Evolutionary conservation across 2,329 filamentous ascomycete genomes (phyloP), one percentile per base, ranked within the genome.

Genomic region (Venturia nashicola): DNA sequence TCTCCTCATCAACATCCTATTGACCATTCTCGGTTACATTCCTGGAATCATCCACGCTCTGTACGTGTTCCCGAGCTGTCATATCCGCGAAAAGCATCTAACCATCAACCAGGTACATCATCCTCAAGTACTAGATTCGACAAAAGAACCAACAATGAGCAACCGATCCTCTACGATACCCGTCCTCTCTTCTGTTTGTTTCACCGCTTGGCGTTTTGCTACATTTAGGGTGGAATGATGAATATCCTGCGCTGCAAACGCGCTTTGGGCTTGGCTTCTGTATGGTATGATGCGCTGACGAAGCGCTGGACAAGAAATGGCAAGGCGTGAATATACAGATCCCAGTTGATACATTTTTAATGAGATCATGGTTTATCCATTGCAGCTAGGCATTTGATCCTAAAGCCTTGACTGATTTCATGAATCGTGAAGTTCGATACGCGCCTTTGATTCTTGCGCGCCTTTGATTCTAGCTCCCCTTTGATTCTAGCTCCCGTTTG

Each of bases 41-140:
- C 88, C 88, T 68, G 89, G 91, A 76, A 92, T 96, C 79, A 90
- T 96, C 76, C 91, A 96, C 81, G 91, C 91, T 67, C 79, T 96
- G 80, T 96, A 85, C 68, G 85, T 83, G 48, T n/a, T 16, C 39
- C 32, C n/a, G 36, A n/a, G 14, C 23, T 18, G 44, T 27, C 16
- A 36, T 48, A 54, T 64, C 61, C 65, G 9, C 32, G 61, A 44
- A 57, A 39, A 20, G 60, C 57, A 63, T 46, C 66, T 67, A 46
- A 68, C 65, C 32, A 46, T 68, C 27, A 34, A 34, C 43, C 71
- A 86, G 84, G 68, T 86, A 94, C 83, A 92, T 96, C 73, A 94
- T 96, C 70, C 82, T 94, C 72, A 94, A 93, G 79, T 93, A 91
- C 75, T 95, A 90, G 55, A 57, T 34, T 5, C 39, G 42, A 32